Evolutionary conservation across 495 filamentous ascomycete species (phyloP).

Genomic region (Aspergillus ostianus): DNA sequence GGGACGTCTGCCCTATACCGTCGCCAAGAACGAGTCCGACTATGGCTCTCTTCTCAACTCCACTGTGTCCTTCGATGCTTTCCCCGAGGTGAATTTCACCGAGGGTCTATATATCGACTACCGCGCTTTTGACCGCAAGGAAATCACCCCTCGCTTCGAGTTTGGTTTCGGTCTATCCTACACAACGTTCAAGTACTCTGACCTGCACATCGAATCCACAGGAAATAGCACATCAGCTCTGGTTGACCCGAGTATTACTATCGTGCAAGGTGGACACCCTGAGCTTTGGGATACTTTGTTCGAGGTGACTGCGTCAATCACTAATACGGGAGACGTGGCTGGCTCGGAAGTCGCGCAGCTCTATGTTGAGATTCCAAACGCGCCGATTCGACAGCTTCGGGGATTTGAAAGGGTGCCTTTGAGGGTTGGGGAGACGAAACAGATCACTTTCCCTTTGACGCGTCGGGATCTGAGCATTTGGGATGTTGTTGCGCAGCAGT

Average conservation of each 20-base stretch:
- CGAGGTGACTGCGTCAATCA: constrained; percentile 47
- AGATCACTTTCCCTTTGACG: constrained; percentile 55
- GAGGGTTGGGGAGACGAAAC: constrained; percentile 36
- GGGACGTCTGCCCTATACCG: constrained; percentile 76
- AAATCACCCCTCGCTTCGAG: constrained; percentile 63
- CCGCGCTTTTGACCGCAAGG: constrained; percentile 79
- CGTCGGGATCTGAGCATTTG: constrained; percentile 67
- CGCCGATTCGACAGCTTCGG: constrained; percentile 58
- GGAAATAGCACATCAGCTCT: constrained; percentile 49
- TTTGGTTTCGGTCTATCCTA: constrained; percentile 78
- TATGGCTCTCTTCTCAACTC: constrained; percentile 60
- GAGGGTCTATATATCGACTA: constrained; percentile 90
- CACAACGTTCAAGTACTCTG: constrained; percentile 69
- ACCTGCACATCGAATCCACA: constrained; percentile 55
- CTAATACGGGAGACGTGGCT: constrained; percentile 49
- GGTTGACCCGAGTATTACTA: constrained; percentile 33
- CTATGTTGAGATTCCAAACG: constrained; percentile 42
- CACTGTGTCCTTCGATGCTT: constrained; percentile 54
- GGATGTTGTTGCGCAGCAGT: constrained; percentile 60
- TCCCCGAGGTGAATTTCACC: constrained; percentile 77
- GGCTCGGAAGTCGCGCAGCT: constrained; percentile 60
- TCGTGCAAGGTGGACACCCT: constrained; percentile 56
- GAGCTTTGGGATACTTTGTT: constrained; percentile 59
- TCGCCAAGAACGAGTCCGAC: constrained; percentile 67
- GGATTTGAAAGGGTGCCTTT: constrained; percentile 62